Percentiles rank a stretch among this genome's conserved stretches.
Evolutionary conservation across 2,329 filamentous ascomycete species (phyloP).

Genomic region (Dactylonectria macrodidyma): DNA sequence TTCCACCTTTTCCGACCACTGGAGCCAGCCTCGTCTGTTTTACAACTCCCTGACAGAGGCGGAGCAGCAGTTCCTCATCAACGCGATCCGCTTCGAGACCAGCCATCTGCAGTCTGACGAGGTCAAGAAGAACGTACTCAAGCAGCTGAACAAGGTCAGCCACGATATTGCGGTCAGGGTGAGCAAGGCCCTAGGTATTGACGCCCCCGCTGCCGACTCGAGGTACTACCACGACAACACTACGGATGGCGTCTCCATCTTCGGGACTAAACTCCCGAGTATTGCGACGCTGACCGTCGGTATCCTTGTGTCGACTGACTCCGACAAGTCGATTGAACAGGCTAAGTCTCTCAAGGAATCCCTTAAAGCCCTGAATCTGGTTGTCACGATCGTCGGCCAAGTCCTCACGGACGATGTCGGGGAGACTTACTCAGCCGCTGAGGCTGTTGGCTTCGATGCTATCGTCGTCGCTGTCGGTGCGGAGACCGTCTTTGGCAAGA

Average conservation of each 20-base stretch:
- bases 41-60: slow-evolving; percentile 78
- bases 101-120: slow-evolving; percentile 69
- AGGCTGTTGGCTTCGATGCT: slow-evolving; percentile 74
- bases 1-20: slow-evolving; percentile 79
- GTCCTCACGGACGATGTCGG: slow-evolving; percentile 67
- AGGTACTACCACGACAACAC: slow-evolving; percentile 80
- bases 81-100: slow-evolving; percentile 81
- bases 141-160: slow-evolving; percentile 78
- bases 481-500: slow-evolving; percentile 64
- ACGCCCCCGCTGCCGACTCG: slow-evolving; percentile 70
- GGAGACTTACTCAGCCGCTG: slow-evolving; percentile 75
- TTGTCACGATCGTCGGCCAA: slow-evolving; percentile 74
- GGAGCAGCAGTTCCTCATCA: slow-evolving; percentile 81
- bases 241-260: slow-evolving; percentile 73
- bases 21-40: slow-evolving; percentile 81
- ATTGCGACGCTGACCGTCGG: slow-evolving; percentile 76
- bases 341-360: slow-evolving; percentile 65
- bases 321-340: slow-evolving; percentile 61
- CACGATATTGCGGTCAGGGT: slow-evolving; percentile 78
- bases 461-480: slow-evolving; percentile 72
- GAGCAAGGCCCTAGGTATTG: slow-evolving; percentile 71
- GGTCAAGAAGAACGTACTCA: slow-evolving; percentile 76
- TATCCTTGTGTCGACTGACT: slow-evolving; percentile 66
- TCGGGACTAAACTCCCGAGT: slow-evolving; percentile 69
- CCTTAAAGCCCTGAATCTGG: slow-evolving; percentile 66